phyloP scores from a whole-genome alignment of 495 filamentous ascomycete genomes.

The Xylona heveae region DNA sequence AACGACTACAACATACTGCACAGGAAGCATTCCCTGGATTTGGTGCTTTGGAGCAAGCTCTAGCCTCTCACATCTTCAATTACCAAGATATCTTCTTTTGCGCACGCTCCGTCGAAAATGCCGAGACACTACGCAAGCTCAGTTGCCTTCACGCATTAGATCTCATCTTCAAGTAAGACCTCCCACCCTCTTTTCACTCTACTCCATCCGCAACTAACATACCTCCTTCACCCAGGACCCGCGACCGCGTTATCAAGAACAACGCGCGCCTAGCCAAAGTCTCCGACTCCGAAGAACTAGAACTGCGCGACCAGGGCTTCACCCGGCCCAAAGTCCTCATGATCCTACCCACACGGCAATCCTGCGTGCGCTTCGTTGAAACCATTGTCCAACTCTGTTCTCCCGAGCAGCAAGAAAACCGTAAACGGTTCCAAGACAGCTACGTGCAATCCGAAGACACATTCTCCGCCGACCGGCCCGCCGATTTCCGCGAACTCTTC shows the following conservation, averaged over 20 bases:
- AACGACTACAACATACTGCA: conserved; percentile 21
- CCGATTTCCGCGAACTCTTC: conserved; percentile 80
- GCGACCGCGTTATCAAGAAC: conserved; percentile 81
- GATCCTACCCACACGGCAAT: conserved; percentile 67
- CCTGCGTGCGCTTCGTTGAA: conserved; percentile 57
- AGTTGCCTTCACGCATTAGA: conserved; percentile 72
- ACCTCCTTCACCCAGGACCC: conserved; percentile 38
- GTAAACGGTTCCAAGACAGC: conserved; percentile 68
- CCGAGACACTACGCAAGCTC: conserved; percentile 42
- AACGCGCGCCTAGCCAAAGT: conserved; percentile 47
- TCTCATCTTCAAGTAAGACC: conserved; percentile 57
- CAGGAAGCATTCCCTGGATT: conserved; percentile 7
- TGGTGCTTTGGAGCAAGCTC: conserved; percentile 20
- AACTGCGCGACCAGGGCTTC: conserved; percentile 86
- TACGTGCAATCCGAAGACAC: conserved; percentile 49
- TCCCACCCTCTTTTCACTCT: conserved; percentile 5
- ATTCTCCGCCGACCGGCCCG: conserved; percentile 47
- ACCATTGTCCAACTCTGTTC: conserved; percentile 48
- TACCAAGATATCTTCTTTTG: conserved; percentile 70
- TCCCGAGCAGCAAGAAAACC: conserved; percentile 86
- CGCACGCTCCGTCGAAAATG: conserved; percentile 40
- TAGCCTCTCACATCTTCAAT: conserved; percentile 41
- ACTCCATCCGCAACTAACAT: neutral
- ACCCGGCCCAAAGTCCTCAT: conserved; percentile 85
- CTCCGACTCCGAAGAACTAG: conserved; percentile 30